Percentiles rank a stretch among this genome's conserved stretches.
Conservation (phyloP, 2,329 filamentous ascomycete genomes). For the Didymella sp. region DNA sequence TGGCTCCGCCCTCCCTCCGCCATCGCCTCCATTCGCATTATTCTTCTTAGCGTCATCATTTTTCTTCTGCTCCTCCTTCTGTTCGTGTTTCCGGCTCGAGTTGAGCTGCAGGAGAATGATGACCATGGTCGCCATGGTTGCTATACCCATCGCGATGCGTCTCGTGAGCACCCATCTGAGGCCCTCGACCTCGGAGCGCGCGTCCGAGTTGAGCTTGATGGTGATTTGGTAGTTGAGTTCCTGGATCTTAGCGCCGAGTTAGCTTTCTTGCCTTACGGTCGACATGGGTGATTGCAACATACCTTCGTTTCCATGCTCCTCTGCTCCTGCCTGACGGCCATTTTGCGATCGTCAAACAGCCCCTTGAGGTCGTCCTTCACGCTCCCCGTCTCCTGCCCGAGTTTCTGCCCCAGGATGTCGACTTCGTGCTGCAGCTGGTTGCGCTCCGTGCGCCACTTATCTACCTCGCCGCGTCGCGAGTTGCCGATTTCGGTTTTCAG, state of each 20-base stretch:
- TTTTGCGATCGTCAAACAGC: slow-evolving; percentile 95
- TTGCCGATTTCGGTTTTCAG: slow-evolving; percentile 86
- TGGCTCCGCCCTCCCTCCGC: neutral
- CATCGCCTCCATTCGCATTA: neutral
- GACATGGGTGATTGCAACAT: neutral
- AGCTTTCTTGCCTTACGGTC: too few relatives aligned
- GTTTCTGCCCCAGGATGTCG: slow-evolving; percentile 85
- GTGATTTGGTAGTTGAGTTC: slow-evolving; percentile 97
- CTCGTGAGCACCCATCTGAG: slow-evolving; percentile 83
- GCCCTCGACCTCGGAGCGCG: slow-evolving; percentile 89
- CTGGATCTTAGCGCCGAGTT: slow-evolving; percentile 65
- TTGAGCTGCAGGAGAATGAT: slow-evolving; percentile 17
- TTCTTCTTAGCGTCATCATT: slow-evolving; percentile 29
- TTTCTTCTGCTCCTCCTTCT: slow-evolving; percentile 51
- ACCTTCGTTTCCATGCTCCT: slow-evolving; percentile 81
- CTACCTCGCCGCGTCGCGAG: slow-evolving; percentile 75
- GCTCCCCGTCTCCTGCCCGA: slow-evolving; percentile 81
- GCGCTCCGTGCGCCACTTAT: slow-evolving; percentile 81
- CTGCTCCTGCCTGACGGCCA: slow-evolving; percentile 88
- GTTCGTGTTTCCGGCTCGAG: slow-evolving; percentile 38
- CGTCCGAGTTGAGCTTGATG: slow-evolving; percentile 85
- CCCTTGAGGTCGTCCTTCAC: slow-evolving; percentile 92
- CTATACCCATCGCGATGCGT: slow-evolving; percentile 63
- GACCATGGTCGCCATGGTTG: slow-evolving; percentile 24
- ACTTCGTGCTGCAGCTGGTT: slow-evolving; percentile 90